Evolutionary conservation across 1,284 basidiomycete genomes (phyloP), one percentile per base, ranked within the genome.

Genomic region (Cryptococcus sp.): DNA sequence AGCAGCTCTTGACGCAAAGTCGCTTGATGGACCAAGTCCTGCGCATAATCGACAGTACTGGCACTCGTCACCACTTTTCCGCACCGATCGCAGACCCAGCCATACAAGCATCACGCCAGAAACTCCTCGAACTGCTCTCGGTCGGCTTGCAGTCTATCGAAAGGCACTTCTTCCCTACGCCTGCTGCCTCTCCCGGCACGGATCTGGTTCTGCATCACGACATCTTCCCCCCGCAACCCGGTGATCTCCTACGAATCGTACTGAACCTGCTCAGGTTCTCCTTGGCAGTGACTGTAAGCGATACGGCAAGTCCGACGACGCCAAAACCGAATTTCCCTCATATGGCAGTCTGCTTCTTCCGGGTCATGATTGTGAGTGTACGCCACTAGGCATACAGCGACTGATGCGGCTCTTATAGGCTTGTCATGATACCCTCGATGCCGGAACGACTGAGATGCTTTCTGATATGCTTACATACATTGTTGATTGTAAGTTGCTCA

Each of bases 271-370:
- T 77, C 13, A 68, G 62, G 40, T 77, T 73, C 50, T 56, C 60
- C 1, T 60, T 77, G 8, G 67, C 69, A 0, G 30, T 75, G 5
- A 55, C 62, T 0, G 45, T 60, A 7, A 35, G 57, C 16, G 75
- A 77, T 19, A 39, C 48, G 6, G 23, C 48, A 11, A 54, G 61
- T 23, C 58, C 64, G 0, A 55, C 63, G 1, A 60, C 63, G 15
- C 72, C 72, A 2, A 65, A 67, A 48, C 73, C 75, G 7, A 73
- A 76, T 57, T 75, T 72, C 59, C 65, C 65, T 5, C 59, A 62
- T 25, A 58, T 77, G 16, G 63, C 68, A 1, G 63, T 66, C 0
- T 63, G 66, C 1, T 69, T 70, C 52, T 54, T 75, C 46, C 66
- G 68, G 30, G 63, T 74, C 0, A 50, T 67, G 8, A 55, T 68